phyloP scores from a whole-genome alignment of 306 rosid species.

The Castanea mollissima region DNA sequence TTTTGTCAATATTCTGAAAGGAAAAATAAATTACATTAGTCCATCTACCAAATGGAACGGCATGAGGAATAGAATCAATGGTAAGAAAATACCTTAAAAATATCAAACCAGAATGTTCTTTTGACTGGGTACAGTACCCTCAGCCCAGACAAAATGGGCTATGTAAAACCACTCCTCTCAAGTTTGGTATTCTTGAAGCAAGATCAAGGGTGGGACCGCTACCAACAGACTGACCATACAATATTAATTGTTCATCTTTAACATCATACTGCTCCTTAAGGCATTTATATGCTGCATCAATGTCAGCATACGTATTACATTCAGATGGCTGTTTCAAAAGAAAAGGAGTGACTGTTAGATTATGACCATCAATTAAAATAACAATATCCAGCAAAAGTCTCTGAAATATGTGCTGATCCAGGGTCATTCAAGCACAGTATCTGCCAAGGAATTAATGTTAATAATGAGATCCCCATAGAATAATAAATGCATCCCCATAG shows the following conservation, averaged over 20 bases:
- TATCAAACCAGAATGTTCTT: slow-evolving; percentile 91
- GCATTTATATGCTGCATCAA: slow-evolving; percentile 87
- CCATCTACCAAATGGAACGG: slow-evolving; percentile 21
- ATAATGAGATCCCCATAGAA: background rate
- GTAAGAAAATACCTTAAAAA: slow-evolving; percentile 62
- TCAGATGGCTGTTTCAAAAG: slow-evolving; percentile 85
- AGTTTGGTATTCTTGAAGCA: slow-evolving; percentile 66
- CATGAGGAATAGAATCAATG: slow-evolving; percentile 6
- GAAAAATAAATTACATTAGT: slow-evolving; percentile 15
- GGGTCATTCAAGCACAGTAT: background rate
- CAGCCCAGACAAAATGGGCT: slow-evolving; percentile 89
- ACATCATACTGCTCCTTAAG: slow-evolving; percentile 81
- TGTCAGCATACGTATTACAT: slow-evolving; percentile 88
- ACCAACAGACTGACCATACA: slow-evolving; percentile 94
- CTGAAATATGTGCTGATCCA: background rate
- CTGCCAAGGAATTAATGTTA: background rate
- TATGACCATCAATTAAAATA: slow-evolving; percentile 4
- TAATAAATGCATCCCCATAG: background rate
- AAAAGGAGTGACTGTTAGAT: slow-evolving; percentile 34
- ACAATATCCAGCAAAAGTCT: background rate
- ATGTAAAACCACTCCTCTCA: slow-evolving; percentile 85
- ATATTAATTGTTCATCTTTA: slow-evolving; percentile 77
- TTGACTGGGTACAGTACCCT: slow-evolving; percentile 91
- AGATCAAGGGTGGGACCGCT: slow-evolving; percentile 96
- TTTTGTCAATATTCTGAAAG: slow-evolving; percentile 86